Conservation (phyloP, 1,284 basidiomycete species). For the Kwoniella shivajii region DNA sequence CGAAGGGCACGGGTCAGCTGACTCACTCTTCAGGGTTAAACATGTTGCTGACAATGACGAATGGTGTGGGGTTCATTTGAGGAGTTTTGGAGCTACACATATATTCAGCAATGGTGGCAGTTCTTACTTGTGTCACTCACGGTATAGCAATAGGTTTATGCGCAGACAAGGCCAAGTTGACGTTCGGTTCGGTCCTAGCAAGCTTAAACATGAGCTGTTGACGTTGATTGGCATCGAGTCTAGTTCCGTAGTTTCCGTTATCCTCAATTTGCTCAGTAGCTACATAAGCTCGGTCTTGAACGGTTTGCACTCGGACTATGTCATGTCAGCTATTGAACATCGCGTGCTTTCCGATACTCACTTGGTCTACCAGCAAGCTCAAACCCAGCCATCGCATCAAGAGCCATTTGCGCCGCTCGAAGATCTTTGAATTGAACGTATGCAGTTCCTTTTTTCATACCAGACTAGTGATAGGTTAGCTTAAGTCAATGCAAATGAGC, state of each 20-base stretch:
- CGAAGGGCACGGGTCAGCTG: background rate
- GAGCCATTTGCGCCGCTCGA: constrained; percentile 91
- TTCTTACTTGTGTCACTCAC: constrained; percentile 13
- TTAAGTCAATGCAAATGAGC: no score
- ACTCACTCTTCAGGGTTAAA: constrained; percentile 91
- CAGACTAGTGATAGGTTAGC: no score
- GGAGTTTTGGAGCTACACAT: constrained; percentile 54
- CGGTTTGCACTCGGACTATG: constrained; percentile 83
- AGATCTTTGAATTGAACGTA: constrained; percentile 94
- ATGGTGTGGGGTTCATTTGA: constrained; percentile 73
- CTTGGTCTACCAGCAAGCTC: constrained; percentile 89
- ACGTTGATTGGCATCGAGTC: constrained; percentile 85
- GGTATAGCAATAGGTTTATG: constrained; percentile 18
- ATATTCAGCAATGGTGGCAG: background rate
- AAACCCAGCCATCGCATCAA: constrained; percentile 98
- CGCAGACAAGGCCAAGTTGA: constrained; percentile 19
- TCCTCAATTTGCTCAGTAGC: constrained; percentile 40
- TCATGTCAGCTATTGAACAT: background rate
- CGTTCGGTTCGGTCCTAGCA: constrained; percentile 64
- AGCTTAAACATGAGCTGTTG: constrained; percentile 99
- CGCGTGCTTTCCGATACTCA: constrained; percentile 53
- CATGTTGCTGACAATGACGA: constrained; percentile 89
- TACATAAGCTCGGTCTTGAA: constrained; percentile 70
- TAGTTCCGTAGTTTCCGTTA: constrained; percentile 63
- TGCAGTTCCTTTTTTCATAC: constrained; percentile 95